phyloP scores from a whole-genome alignment of 768 basidiomycete species.

The Boletus rex-veris region DNA sequence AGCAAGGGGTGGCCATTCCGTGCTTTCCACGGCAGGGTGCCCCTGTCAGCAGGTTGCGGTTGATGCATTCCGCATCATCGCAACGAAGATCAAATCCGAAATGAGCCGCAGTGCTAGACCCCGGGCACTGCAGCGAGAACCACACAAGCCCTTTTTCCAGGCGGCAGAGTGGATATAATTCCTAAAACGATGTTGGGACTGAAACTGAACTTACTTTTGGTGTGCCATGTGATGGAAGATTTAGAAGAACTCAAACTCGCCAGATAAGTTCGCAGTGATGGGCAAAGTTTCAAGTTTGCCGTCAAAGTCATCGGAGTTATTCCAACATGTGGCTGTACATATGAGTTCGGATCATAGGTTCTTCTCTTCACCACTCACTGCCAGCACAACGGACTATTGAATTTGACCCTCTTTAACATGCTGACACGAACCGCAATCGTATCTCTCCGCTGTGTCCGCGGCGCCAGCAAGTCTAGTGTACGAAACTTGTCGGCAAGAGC shows the following conservation, averaged over 20 bases:
- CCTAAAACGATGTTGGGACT: neutral
- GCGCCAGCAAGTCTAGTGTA: slow-evolving; percentile 14
- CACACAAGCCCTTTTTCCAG: neutral
- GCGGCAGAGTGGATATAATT: slow-evolving; percentile 4
- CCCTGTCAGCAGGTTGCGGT: slow-evolving; percentile 24
- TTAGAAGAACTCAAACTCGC: neutral
- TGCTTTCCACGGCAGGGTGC: slow-evolving; percentile 29
- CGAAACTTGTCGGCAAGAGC: slow-evolving; percentile 68
- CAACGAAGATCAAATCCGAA: slow-evolving; percentile 25
- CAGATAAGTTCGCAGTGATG: neutral
- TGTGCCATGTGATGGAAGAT: neutral
- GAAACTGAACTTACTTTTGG: slow-evolving; percentile 3
- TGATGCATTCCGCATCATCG: slow-evolving; percentile 21
- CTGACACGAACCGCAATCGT: slow-evolving; percentile 20
- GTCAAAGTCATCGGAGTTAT: neutral
- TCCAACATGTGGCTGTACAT: slow-evolving; percentile 21
- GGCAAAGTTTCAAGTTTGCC: no score
- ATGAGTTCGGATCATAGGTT: slow-evolving; percentile 5
- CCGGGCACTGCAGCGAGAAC: slow-evolving; percentile 15
- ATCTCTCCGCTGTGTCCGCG: slow-evolving; percentile 8
- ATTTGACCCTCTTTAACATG: slow-evolving; percentile 10
- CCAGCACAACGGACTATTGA: neutral
- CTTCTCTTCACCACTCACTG: neutral
- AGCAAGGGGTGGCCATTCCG: slow-evolving; percentile 12
- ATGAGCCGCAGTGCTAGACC: slow-evolving; percentile 9